Conservation (phyloP, 1,284 basidiomycete genomes). For the Trichosporon sp. region DNA sequence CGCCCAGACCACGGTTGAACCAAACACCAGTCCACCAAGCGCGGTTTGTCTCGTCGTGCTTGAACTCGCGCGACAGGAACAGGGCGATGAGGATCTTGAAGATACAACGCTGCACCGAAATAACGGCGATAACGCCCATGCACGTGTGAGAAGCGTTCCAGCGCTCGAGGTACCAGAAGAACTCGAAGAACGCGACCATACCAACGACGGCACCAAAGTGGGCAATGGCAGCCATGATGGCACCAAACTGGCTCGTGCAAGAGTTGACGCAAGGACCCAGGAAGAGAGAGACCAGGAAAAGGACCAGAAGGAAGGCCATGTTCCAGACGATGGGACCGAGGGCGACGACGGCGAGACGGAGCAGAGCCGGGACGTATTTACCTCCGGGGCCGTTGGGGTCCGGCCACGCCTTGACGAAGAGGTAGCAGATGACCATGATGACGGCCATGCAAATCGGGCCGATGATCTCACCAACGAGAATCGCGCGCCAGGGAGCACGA, state of each 20-base stretch:
- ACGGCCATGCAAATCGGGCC: slow-evolving; percentile 77
- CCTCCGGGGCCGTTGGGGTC: slow-evolving; percentile 23
- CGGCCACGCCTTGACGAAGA: slow-evolving; percentile 64
- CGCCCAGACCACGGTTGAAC: slow-evolving; percentile 85
- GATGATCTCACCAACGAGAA: slow-evolving; percentile 79
- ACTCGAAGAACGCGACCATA: slow-evolving; percentile 86
- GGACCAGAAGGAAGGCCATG: slow-evolving; percentile 72
- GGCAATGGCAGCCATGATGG: slow-evolving; percentile 79
- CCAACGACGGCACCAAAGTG: slow-evolving; percentile 75
- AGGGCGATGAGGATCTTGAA: slow-evolving; percentile 88
- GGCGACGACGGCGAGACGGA: slow-evolving; percentile 88
- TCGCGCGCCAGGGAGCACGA: slow-evolving; percentile 80
- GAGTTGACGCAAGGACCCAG: slow-evolving; percentile 78
- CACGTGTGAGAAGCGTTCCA: slow-evolving; percentile 91
- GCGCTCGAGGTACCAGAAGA: slow-evolving; percentile 86
- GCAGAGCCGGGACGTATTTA: slow-evolving; percentile 62
- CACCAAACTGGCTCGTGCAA: slow-evolving; percentile 77
- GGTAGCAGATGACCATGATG: slow-evolving; percentile 80
- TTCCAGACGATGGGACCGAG: slow-evolving; percentile 96
- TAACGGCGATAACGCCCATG: slow-evolving; percentile 76
- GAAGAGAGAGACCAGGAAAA: slow-evolving; percentile 88
- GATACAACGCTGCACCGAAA: slow-evolving; percentile 79
- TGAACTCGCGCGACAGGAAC: slow-evolving; percentile 90
- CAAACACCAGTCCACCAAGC: slow-evolving; percentile 96
- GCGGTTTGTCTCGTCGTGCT: slow-evolving; percentile 93